Evolutionary conservation across 441 rosid genomes (phyloP).

Genomic region (Manihot esculenta): DNA sequence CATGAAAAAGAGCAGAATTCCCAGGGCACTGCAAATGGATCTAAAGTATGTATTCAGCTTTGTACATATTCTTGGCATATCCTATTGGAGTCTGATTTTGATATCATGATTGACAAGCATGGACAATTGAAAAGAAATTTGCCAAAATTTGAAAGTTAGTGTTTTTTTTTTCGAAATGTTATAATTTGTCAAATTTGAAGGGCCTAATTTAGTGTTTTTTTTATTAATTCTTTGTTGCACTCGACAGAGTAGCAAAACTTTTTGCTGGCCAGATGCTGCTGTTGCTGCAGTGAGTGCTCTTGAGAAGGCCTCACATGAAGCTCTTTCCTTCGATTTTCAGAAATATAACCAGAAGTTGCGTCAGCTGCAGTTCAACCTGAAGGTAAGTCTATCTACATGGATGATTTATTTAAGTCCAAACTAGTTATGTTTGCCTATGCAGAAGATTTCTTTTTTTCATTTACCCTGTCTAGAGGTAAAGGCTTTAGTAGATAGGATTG

Average conservation of each 20-base stretch:
- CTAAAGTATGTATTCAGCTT: slow-evolving; percentile 41
- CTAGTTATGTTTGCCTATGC: neutral
- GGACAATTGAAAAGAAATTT: neutral
- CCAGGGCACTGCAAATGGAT: slow-evolving; percentile 32
- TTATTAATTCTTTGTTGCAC: slow-evolving; percentile 9
- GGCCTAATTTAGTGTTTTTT: neutral
- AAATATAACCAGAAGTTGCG: slow-evolving; percentile 92
- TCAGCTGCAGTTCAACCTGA: slow-evolving; percentile 77
- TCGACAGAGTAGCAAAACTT: slow-evolving; percentile 49
- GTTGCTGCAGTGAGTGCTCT: slow-evolving; percentile 74
- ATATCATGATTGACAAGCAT: slow-evolving; percentile 1
- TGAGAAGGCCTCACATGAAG: slow-evolving; percentile 77
- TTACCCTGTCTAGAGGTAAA: neutral
- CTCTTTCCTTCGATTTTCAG: slow-evolving; percentile 70
- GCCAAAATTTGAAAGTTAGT: neutral
- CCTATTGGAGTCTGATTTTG: neutral
- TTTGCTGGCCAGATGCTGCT: slow-evolving; percentile 90
- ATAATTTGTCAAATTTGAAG: neutral
- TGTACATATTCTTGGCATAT: slow-evolving; percentile 5
- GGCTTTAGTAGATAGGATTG: neutral
- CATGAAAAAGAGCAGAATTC: slow-evolving; percentile 31
- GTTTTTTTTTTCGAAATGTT: too few species aligned
- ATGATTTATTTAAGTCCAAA: neutral
- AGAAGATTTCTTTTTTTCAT: neutral
- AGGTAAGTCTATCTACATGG: slow-evolving; percentile 49